Conservation (phyloP, 2,329 filamentous ascomycete genomes). For the Diaporthe citrichinensis region DNA sequence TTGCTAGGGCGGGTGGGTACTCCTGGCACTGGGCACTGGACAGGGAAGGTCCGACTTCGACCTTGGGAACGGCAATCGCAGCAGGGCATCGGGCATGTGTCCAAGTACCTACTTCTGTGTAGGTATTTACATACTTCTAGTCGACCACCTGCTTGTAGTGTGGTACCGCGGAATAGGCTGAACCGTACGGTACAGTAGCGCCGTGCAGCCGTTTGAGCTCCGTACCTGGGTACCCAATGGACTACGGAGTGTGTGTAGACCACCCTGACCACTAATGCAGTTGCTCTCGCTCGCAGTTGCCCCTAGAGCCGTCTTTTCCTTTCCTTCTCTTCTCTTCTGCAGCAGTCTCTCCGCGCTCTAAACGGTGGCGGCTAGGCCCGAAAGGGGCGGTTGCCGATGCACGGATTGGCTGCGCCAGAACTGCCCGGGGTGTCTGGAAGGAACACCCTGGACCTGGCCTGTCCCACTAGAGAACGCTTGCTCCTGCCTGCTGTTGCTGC, state of each 20-base stretch:
- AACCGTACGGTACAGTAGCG: neutral
- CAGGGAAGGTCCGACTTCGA: constrained; percentile 7
- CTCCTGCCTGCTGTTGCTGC: neutral
- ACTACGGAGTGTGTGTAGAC: neutral
- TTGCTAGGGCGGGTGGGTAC: neutral
- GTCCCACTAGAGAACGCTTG: too few relatives aligned
- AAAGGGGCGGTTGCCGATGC: neutral
- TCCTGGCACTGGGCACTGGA: neutral
- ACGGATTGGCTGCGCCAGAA: constrained; percentile 12
- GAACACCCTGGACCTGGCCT: constrained; percentile 14
- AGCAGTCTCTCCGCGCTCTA: neutral
- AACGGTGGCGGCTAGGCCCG: constrained; percentile 8
- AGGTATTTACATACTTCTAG: too few relatives aligned
- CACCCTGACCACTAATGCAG: neutral
- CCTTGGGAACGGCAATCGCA: neutral
- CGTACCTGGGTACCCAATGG: neutral
- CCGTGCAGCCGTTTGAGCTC: constrained; percentile 1
- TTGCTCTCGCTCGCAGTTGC: neutral
- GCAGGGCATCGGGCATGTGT: neutral
- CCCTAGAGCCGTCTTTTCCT: neutral
- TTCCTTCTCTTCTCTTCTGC: neutral
- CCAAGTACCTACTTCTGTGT: neutral
- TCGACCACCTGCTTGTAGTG: neutral
- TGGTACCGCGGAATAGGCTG: neutral
- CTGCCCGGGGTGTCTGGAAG: neutral